Conservation (phyloP, 2,329 filamentous ascomycete genomes). For the Xylaria polymorpha region DNA sequence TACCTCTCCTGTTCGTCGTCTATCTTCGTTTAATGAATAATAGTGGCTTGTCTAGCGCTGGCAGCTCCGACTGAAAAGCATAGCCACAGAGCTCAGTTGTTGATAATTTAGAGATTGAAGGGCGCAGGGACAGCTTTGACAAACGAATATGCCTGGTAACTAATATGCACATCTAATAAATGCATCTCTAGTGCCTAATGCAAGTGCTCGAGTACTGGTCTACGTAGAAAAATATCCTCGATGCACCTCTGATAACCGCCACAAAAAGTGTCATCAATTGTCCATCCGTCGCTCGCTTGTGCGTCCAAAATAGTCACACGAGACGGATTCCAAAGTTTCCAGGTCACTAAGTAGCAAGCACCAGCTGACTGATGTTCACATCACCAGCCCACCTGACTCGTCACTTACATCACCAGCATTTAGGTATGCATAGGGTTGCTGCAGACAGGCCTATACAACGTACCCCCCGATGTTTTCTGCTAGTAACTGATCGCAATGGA, state of each 20-base stretch:
- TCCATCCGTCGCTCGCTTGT: not conserved
- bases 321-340: not conserved
- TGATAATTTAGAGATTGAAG: not conserved
- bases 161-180: no score
- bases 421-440: not conserved
- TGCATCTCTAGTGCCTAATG: not conserved
- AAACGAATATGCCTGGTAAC: not conserved
- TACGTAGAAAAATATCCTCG: no score
- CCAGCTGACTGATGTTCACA: not conserved
- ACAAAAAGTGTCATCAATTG: not conserved
- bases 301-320: not conserved
- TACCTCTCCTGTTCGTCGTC: no score
- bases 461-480: not conserved
- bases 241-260: no score
- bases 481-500: not conserved
- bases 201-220: no score
- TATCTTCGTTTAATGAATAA: no score
- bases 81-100: constrained; percentile 1
- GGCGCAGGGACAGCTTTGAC: not conserved
- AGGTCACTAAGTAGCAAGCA: no score
- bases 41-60: not conserved
- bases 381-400: not conserved
- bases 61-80: not conserved
- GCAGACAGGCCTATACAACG: not conserved
- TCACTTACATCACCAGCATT: constrained; percentile 3